Evolutionary conservation across 176 grass and related monocot genomes (phyloP).

Genomic region (Oryza longistaminata): DNA sequence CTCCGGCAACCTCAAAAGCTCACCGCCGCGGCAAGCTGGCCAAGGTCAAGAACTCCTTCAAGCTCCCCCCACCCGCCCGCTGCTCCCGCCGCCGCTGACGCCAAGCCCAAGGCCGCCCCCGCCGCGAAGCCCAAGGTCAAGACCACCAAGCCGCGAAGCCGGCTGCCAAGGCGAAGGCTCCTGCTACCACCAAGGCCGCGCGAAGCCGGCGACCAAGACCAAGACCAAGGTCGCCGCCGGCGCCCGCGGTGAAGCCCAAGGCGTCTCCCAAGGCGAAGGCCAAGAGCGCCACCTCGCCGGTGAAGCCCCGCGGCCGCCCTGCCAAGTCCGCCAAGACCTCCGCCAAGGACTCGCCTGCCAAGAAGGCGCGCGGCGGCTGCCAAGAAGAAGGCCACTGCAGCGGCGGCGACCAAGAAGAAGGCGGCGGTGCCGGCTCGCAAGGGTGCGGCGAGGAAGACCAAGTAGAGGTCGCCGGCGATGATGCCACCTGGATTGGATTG

Average conservation of each 20-base stretch:
- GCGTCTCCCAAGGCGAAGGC: constrained; percentile 41
- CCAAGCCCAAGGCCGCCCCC: neutral
- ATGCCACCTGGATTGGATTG: too few species aligned
- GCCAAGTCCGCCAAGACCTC: constrained; percentile 46
- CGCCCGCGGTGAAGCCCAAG: constrained; percentile 34
- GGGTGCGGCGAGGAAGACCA: constrained; percentile 45
- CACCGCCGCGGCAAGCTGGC: constrained; percentile 48
- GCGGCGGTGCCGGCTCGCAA: constrained; percentile 32
- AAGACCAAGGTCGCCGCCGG: constrained; percentile 9
- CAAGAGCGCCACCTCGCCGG: neutral
- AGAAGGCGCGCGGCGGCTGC: constrained; percentile 13
- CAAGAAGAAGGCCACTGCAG: neutral
- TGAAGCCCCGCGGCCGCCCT: neutral
- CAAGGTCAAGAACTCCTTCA: constrained; percentile 84
- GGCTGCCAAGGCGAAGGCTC: neutral
- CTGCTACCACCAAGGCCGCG: neutral
- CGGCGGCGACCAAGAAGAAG: constrained; percentile 30
- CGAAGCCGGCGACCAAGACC: neutral
- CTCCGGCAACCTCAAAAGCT: constrained; percentile 63
- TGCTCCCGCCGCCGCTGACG: neutral
- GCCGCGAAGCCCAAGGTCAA: constrained; percentile 11
- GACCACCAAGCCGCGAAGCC: neutral
- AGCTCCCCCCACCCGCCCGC: constrained; percentile 35
- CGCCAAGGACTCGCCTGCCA: constrained; percentile 14
- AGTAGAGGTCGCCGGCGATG: constrained; percentile 17